Percentiles rank a stretch among this genome's conserved stretches.
phyloP scores from a whole-genome alignment of 2,329 filamentous ascomycete species.

The Fusarium sp. region DNA sequence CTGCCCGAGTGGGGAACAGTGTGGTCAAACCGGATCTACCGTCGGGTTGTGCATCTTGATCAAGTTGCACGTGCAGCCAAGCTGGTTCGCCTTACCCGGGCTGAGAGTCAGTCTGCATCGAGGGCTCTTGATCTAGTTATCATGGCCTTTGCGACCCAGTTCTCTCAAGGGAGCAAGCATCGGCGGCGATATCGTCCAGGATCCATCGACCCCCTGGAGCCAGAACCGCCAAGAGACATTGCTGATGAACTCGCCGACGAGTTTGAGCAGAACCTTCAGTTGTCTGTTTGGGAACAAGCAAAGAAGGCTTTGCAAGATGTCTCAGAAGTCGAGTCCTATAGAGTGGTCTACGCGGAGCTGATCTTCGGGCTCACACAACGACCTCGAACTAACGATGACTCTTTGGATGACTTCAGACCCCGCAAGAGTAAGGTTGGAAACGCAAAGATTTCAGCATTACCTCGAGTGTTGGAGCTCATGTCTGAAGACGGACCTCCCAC shows the following conservation, averaged over 20 bases:
- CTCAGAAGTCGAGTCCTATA: constrained; percentile 51
- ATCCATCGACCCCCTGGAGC: not conserved
- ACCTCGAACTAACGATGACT: constrained; percentile 22
- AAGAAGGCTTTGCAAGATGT: constrained; percentile 49
- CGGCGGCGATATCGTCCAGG: constrained; percentile 3
- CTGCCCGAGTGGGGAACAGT: constrained; percentile 52
- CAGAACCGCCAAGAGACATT: not conserved
- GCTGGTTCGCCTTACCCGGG: constrained; percentile 52
- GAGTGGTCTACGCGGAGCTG: constrained; percentile 53
- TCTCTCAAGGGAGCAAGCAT: constrained; percentile 53
- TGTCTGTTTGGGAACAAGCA: constrained; percentile 52
- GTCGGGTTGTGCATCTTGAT: constrained; percentile 60
- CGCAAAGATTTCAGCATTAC: constrained; percentile 6
- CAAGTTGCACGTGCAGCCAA: constrained; percentile 53
- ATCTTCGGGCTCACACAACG: constrained; percentile 54
- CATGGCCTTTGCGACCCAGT: constrained; percentile 65
- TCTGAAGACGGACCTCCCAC: constrained; percentile 37
- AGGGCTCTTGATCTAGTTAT: constrained; percentile 60
- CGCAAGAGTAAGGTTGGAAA: not conserved
- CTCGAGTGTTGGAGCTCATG: constrained; percentile 32
- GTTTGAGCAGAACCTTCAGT: constrained; percentile 52
- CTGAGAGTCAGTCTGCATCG: constrained; percentile 54
- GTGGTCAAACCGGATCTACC: constrained; percentile 62
- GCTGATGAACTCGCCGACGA: constrained; percentile 42
- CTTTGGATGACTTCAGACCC: not conserved